Percentiles rank a stretch among this genome's conserved stretches.
These are phyloP conservation scores for Trichosporon sp. DNA, from an alignment of 1,284 basidiomycete species.

Conservation along the genomic window DNA sequence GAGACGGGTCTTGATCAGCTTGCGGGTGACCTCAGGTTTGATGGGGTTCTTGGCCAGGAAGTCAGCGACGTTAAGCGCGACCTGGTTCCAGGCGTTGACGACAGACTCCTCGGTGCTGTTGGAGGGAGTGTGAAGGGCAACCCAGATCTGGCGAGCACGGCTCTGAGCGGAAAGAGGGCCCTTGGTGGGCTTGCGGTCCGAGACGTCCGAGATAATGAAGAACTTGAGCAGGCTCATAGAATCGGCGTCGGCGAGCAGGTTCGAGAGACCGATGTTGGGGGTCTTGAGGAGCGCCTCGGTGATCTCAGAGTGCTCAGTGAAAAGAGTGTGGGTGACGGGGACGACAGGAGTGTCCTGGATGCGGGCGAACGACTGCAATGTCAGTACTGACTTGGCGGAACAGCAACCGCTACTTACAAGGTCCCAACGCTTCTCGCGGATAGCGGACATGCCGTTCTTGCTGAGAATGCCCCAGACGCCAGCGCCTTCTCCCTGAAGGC, in stretches of 20 bases:
- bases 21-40: slow-evolving; percentile 75
- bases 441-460: slow-evolving; percentile 71
- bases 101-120: slow-evolving; percentile 58
- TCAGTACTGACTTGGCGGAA: neutral
- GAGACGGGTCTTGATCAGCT: slow-evolving; percentile 71
- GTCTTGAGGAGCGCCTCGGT: slow-evolving; percentile 76
- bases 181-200: slow-evolving; percentile 65
- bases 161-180: slow-evolving; percentile 60
- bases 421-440: slow-evolving; percentile 78
- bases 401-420: slow-evolving; percentile 62
- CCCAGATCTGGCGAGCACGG: slow-evolving; percentile 70
- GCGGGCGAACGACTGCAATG: slow-evolving; percentile 49
- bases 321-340: slow-evolving; percentile 63
- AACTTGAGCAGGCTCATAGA: slow-evolving; percentile 64
- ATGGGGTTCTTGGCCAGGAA: slow-evolving; percentile 60
- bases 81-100: slow-evolving; percentile 66
- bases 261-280: slow-evolving; percentile 62
- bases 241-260: slow-evolving; percentile 65
- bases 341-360: slow-evolving; percentile 46
- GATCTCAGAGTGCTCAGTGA: slow-evolving; percentile 76
- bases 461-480: slow-evolving; percentile 82
- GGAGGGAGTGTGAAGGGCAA: slow-evolving; percentile 67
- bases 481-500: slow-evolving; percentile 58
- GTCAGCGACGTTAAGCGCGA: slow-evolving; percentile 74
- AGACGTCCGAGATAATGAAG: slow-evolving; percentile 81